Conservation (phyloP, 306 rosid genomes). For the Trichosanthes cucumerina region DNA sequence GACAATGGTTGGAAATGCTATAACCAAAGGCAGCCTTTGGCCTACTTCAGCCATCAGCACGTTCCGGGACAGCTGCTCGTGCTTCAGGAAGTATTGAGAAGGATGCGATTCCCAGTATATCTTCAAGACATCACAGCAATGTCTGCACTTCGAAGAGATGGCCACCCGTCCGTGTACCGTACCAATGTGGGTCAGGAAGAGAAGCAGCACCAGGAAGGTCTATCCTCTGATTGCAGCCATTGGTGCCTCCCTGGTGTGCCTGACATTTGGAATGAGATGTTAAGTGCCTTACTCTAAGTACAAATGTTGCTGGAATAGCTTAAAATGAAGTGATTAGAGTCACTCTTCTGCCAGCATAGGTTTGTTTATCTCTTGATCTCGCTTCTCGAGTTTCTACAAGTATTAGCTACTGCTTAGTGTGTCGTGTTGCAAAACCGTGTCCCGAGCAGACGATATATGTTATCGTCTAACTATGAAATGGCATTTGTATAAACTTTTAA, state of each 20-base stretch:
- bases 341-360: constrained; percentile 18
- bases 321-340: constrained; percentile 20
- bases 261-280: constrained; percentile 87
- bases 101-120: constrained; percentile 82
- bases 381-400: constrained; percentile 5
- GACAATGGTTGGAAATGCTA: constrained; percentile 93
- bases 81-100: constrained; percentile 58
- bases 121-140: constrained; percentile 75
- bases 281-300: constrained; percentile 53
- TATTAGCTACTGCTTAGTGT: constrained; percentile 7
- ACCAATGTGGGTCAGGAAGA: constrained; percentile 43
- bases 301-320: neutral
- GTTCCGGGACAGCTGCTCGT: constrained; percentile 67
- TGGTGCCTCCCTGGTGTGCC: constrained; percentile 99
- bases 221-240: constrained; percentile 95
- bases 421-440: neutral
- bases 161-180: constrained; percentile 82
- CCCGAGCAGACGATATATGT: neutral
- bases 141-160: constrained; percentile 80
- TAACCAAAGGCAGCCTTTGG: constrained; percentile 70
- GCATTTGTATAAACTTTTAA: neutral
- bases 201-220: constrained; percentile 40
- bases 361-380: constrained; percentile 15
- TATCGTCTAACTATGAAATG: neutral
- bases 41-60: constrained; percentile 61